Base-by-base conservation (phyloP, 1,284 basidiomycete species). In the Cryptococcus hybrid region DNA sequence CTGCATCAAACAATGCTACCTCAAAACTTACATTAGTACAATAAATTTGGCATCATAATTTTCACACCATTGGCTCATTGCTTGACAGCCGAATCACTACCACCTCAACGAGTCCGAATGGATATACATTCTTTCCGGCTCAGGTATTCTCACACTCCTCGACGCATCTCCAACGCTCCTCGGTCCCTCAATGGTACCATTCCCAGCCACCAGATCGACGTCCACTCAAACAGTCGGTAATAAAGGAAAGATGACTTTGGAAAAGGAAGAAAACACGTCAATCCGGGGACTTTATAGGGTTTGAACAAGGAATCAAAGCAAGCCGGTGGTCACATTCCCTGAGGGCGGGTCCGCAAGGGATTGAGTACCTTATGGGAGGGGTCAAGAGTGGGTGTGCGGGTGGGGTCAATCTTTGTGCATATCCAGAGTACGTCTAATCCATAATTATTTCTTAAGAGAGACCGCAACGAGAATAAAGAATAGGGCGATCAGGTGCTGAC, bases 281-380 rank as follows among this genome's bases (percentile, higher is more conserved):
- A 7, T 1, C 37, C 59, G 0, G 68, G 5, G 68, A 69, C 54
- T 69, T 66, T 49, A 59, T 67, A 15, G 68, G 64, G 5, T 58
- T 63, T 35, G 58, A 58, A 30, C 60, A 54, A 46, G 64, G 61
- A 0, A 8, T 45, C 0, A 42, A 45, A 9, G 65, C 52, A 2
- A 39, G 40, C n/a, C 51, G 57, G 15, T 66, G 47, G 35, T 62
- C 68, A 15, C 68, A 69, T 56, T 55, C 55, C 4, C 36, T 69
- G 9, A 48, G 45, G 15, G 63, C 63, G 1, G 62, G 62, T 13
- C 18, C 47, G 3, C 59, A 63, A 4, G 68, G 68, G 6, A 34
- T 64, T 13, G 63, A 63, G 38, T 69, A 66, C 43, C 56, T 69
- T 7, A 52, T 63, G 30, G 68, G 68, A 7, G 64, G 66, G 11